Conservation (phyloP, 306 rosid genomes). For the Quercus bicolor region DNA sequence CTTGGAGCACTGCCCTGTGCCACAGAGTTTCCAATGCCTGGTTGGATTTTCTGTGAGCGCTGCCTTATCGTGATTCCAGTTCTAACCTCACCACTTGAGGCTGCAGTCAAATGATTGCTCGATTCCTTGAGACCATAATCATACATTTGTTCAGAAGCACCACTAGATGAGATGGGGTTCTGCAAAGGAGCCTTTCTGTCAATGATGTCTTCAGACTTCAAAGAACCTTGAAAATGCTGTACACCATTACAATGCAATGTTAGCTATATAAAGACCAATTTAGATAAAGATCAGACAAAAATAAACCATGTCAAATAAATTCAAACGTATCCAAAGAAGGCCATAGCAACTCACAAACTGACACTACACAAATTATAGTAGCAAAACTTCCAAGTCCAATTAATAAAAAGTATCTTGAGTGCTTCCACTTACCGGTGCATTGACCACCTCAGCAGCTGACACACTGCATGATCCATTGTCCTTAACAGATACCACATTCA, state of each 20-base stretch:
- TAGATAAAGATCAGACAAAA: slow-evolving; percentile 1
- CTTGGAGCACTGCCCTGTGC: slow-evolving; percentile 55
- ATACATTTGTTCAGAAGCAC: slow-evolving; percentile 30
- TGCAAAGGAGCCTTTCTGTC: slow-evolving; percentile 23
- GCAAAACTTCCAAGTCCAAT: slow-evolving; percentile 17
- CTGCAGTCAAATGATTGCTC: slow-evolving; percentile 20
- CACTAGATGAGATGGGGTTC: slow-evolving; percentile 24
- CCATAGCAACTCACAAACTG: background rate
- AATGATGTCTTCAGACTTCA: slow-evolving; percentile 19
- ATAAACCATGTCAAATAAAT: slow-evolving; percentile 9
- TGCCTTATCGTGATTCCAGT: slow-evolving; percentile 40
- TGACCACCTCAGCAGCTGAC: slow-evolving; percentile 25
- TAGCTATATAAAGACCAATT: slow-evolving; percentile 13
- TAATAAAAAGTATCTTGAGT: slow-evolving; percentile 9
- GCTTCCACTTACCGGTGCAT: slow-evolving; percentile 46
- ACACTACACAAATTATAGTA: background rate
- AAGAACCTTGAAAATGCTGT: slow-evolving; percentile 36
- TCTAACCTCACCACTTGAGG: slow-evolving; percentile 13
- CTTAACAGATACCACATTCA: background rate
- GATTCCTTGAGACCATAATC: slow-evolving; percentile 26
- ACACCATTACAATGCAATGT: background rate
- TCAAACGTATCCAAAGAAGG: background rate
- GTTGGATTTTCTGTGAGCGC: slow-evolving; percentile 29
- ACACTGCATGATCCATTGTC: slow-evolving; percentile 26
- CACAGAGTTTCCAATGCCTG: background rate